Percentiles rank a stretch among this genome's conserved stretches.
phyloP scores from a whole-genome alignment of 306 rosid genomes.

The Purshia tridentata region DNA sequence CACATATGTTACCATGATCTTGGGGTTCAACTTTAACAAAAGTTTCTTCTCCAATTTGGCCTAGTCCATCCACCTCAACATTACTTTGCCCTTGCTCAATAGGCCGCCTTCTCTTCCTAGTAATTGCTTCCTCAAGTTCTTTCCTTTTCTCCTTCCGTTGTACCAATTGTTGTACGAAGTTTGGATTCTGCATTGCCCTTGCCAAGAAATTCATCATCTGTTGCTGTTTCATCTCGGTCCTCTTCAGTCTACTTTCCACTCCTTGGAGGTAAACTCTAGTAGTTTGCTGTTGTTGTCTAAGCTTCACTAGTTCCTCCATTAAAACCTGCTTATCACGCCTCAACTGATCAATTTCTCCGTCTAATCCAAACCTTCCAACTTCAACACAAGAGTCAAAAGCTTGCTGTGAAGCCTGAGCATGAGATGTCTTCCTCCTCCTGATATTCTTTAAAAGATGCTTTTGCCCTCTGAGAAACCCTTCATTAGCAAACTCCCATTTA shows the following conservation, averaged over 20 bases:
- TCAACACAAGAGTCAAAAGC: conserved; percentile 59
- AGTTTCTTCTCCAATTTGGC: conserved; percentile 27
- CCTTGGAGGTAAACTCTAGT: conserved; percentile 42
- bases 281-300: conserved; percentile 65
- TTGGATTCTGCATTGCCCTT: conserved; percentile 67
- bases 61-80: conserved; percentile 30
- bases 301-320: conserved; percentile 69
- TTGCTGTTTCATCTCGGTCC: conserved; percentile 60
- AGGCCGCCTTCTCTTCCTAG: conserved; percentile 50
- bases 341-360: conserved; percentile 54
- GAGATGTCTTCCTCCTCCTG: conserved; percentile 60
- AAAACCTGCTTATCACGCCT: conserved; percentile 65
- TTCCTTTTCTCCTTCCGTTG: conserved; percentile 50
- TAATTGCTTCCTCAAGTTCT: conserved; percentile 44
- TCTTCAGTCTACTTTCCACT: conserved; percentile 59
- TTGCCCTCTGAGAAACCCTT: conserved; percentile 78
- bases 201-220: conserved; percentile 73
- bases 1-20: conserved; percentile 15
- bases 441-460: conserved; percentile 66
- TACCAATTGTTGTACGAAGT: conserved; percentile 48
- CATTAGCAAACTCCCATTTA: conserved; percentile 86
- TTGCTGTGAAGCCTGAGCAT: conserved; percentile 37
- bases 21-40: conserved; percentile 41
- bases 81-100: conserved; percentile 50
- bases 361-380: conserved; percentile 69